Evolutionary conservation across 805 yeast genomes (phyloP).

Genomic region (Metschnikowia lochheadii): DNA sequence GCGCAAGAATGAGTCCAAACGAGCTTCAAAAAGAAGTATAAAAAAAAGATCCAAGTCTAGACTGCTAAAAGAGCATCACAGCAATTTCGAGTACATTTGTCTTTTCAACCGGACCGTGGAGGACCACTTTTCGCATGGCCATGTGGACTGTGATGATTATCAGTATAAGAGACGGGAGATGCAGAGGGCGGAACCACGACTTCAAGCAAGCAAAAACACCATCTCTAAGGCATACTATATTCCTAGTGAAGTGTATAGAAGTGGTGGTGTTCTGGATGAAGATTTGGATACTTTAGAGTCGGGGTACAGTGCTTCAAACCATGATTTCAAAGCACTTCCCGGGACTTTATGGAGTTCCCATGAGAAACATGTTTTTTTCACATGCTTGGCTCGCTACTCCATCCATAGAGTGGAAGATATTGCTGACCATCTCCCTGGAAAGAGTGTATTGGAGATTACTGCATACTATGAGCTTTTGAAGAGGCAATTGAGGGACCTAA

Average conservation of each 20-base stretch:
- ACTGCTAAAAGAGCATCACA: background rate
- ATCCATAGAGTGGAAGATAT: conserved; percentile 45
- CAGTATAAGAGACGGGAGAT: background rate
- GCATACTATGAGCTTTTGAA: conserved; percentile 42
- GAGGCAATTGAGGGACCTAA: conserved; percentile 16
- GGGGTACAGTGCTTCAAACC: background rate
- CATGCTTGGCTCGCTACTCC: conserved; percentile 45
- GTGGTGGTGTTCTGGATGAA: background rate
- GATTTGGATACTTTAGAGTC: background rate
- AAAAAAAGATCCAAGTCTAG: too few species aligned
- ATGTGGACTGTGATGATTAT: background rate
- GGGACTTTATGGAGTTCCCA: conserved; percentile 43
- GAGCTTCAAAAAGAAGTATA: too few species aligned
- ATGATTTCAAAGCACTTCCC: conserved; percentile 7
- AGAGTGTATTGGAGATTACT: conserved; percentile 42
- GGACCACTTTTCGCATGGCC: conserved; percentile 9
- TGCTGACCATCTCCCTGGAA: conserved; percentile 32
- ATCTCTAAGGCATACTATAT: conserved; percentile 7
- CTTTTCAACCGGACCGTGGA: conserved; percentile 10
- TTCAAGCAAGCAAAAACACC: conserved; percentile 13
- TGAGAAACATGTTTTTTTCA: conserved; percentile 53
- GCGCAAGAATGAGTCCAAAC: too few species aligned
- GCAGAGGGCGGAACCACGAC: background rate
- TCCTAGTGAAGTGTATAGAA: background rate
- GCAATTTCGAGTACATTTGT: background rate